These are phyloP conservation scores for Aegilops tauschii DNA, from an alignment of 176 grass and related monocot genomes.

Conservation along the genomic window DNA sequence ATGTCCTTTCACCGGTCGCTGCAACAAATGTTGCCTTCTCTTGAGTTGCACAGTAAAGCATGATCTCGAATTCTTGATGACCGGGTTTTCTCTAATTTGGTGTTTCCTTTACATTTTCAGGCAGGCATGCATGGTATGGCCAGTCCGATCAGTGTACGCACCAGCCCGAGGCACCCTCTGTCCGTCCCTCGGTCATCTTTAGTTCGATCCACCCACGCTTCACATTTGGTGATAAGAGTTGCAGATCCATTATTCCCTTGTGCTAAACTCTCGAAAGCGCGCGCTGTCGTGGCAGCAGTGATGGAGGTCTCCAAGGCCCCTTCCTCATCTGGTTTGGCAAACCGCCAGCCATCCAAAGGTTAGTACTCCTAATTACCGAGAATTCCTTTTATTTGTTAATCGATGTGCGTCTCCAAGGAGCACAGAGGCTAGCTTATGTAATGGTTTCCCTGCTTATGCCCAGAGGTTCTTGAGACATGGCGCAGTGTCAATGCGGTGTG, in stretches of 20 bases:
- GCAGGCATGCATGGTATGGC: conserved; percentile 10
- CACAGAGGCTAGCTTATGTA: not conserved
- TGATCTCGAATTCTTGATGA: too few relatives aligned
- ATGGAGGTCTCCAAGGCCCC: conserved; percentile 27
- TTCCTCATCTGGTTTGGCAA: not conserved
- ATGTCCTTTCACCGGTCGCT: not conserved
- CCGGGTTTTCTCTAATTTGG: not conserved
- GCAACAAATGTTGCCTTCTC: not conserved
- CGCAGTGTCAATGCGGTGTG: conserved; percentile 61
- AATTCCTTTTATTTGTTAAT: not conserved
- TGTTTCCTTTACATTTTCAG: conserved; percentile 13
- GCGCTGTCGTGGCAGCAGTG: not conserved
- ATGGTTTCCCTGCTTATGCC: not conserved
- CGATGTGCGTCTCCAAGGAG: not conserved
- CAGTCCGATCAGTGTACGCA: not conserved
- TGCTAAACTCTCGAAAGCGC: not conserved
- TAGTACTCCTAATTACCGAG: not conserved
- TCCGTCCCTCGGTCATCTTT: not conserved
- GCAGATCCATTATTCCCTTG: not conserved
- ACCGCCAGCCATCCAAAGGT: conserved; percentile 40
- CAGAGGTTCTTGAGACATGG: conserved; percentile 65
- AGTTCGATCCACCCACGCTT: not conserved
- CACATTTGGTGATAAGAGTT: not conserved
- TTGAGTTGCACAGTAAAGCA: not conserved
- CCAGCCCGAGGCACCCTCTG: not conserved